Evolutionary conservation across 139 green algal genomes (phyloP), one percentile per base, ranked within the genome.

Genomic region (Chlamydomonas incerta): DNA sequence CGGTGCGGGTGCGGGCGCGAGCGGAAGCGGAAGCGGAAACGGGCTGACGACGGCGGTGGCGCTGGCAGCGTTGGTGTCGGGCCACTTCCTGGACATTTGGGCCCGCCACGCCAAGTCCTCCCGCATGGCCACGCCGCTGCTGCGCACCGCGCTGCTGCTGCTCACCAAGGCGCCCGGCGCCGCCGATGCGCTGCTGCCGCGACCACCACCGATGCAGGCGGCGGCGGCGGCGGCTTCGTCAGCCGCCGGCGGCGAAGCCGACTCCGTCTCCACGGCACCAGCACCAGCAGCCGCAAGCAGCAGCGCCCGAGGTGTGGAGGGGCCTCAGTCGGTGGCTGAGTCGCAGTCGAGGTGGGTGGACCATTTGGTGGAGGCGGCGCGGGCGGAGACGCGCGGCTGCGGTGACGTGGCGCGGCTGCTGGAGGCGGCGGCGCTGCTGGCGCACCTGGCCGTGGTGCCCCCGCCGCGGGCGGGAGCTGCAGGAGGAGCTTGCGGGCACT

Each of bases 361-460:
- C 10, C 58, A 72, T 57, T 33, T 95, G 50, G 81, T 98, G 76
- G 79, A 91, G 58, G 47, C 91, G 69, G 72, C 90, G 31, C 83
- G 86, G 15, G 77, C 74, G 13, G 93, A 95, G 80, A 86, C 92
- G 14, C 83, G 87, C 0, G 86, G 85, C 26, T 97, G 93, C 87
- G 75, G 34, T 29, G 96, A 98, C 58, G 90, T 98, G 18, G 55
- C 83, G 1, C 87, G 92, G 31, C 88, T 97, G 73, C 80, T 94
- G 57, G 90, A 93, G 67, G 93, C 83, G 17, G 74, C 37, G 28
- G 50, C 67, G 41, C 31, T 85, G 80, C 70, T 81, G 33, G 84
- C 77, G 69, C 82, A 87, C 35, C 86, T 92, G 67, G 60, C 83
- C 76, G 26, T 84, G 13, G 72, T 23, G 55, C 8, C n/a, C 10